Evolutionary conservation across 768 basidiomycete species (phyloP), one percentile per base, ranked within the genome.

Genomic region (Melanogaster broomeanus): DNA sequence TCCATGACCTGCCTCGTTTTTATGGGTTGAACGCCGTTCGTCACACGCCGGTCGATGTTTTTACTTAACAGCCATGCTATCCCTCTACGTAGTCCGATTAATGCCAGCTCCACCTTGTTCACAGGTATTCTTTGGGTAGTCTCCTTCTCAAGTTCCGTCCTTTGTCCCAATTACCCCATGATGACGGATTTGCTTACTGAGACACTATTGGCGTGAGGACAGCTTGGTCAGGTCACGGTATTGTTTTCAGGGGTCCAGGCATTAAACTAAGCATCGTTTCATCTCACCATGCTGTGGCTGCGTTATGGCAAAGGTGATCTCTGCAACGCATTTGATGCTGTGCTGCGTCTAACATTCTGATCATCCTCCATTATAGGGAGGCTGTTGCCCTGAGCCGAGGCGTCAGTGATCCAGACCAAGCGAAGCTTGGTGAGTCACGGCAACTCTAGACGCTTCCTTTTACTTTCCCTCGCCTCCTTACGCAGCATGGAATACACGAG

Each of bases 401-500:
- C 28, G 55, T 51, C 57, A 60, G 52, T 58, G 65, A 64, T 55
- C 66, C 61, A 70, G 68, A 60, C 65, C 65, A 55, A 45, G 41
- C 28, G 50, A 31, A 37, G 37, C 38, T 45, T 41, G 38, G 38
- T 53, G 63, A 53, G 61, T 66, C 59, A 61, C 66, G 65, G 63
- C 49, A 42, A 45, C 49, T 58, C 59, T 62, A 47, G 49, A n/a
- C 59, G 57, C 37, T 55, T 56, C 57, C 41, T 44, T 38, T 45
- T 57, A 56, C 49, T 59, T 67, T 67, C 35, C 55, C 59, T 66
- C 57, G 48, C 59, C 46, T 54, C 52, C 65, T 50, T 59, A 57
- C 66, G 63, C 66, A 67, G 65, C 65, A 67, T 43, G 66, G 59
- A 51, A 39, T 60, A 68, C 66, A 68, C 66, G 66, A 70, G 66